A percentile compares a stretch with the other conserved stretches of the same genome.
Evolutionary conservation across 2,329 filamentous ascomycete species (phyloP).

Genomic region (Teratosphaeria viscida): DNA sequence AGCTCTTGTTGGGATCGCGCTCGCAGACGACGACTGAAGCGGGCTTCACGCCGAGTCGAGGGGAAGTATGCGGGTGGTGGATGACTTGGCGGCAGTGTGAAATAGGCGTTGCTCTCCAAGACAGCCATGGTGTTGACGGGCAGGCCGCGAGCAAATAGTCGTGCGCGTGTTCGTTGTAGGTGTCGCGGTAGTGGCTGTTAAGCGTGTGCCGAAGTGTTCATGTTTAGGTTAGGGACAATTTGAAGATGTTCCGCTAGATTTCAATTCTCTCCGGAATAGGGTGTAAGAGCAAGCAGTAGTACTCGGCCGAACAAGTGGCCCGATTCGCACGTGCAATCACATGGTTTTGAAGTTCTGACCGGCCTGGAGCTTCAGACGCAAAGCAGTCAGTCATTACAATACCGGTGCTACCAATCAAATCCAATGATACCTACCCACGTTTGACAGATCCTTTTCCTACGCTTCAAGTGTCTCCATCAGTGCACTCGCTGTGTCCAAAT

Average conservation of each 20-base stretch:
- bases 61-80: not conserved
- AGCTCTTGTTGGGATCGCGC: not conserved
- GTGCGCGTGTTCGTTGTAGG: not conserved
- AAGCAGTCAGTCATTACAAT: too few species aligned
- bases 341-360: too few species aligned
- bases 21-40: not conserved
- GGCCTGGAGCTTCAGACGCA: too few species aligned
- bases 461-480: too few species aligned
- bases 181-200: not conserved
- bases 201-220: not conserved
- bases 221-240: not conserved
- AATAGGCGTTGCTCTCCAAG: not conserved
- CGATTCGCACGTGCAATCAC: too few species aligned
- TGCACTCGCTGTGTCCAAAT: not conserved
- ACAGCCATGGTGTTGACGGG: not conserved
- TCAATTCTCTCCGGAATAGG: not conserved
- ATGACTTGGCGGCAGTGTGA: not conserved
- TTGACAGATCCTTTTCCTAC: too few species aligned
- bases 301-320: not conserved
- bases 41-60: not conserved
- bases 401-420: too few species aligned
- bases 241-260: not conserved
- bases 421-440: too few species aligned
- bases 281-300: not conserved
- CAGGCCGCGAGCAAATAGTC: too few species aligned